Evolutionary conservation across 139 green algal species (phyloP).

Genomic region (Closterium sp.): DNA sequence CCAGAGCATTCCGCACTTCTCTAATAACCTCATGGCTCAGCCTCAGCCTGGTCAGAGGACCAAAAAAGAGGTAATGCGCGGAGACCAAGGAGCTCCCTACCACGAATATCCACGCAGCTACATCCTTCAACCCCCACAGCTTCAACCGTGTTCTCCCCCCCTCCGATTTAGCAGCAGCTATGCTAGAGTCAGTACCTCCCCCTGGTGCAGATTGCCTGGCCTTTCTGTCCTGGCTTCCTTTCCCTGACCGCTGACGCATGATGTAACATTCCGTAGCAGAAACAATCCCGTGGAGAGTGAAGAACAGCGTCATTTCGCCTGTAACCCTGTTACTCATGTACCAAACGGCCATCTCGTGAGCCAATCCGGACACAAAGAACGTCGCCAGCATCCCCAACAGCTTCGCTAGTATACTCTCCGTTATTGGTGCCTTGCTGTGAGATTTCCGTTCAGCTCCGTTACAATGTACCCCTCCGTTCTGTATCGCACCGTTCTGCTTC

Average conservation of each 20-base stretch:
- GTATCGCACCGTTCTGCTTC: background rate
- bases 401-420: background rate
- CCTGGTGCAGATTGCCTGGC: background rate
- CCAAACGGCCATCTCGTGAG: conserved; percentile 35
- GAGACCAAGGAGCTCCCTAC: background rate
- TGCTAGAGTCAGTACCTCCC: no score
- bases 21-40: background rate
- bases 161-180: no score
- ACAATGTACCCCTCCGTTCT: background rate
- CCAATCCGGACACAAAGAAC: conserved; percentile 45
- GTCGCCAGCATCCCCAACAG: conserved; percentile 9
- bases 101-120: background rate
- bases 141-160: background rate
- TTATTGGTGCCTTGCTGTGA: background rate
- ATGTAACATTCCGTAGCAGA: background rate
- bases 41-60: background rate
- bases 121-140: background rate
- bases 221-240: background rate
- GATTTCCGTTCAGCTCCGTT: background rate
- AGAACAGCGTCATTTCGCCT: conserved; percentile 42
- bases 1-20: background rate
- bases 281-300: conserved; percentile 31
- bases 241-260: background rate
- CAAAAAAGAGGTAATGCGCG: background rate
- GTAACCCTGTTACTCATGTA: conserved; percentile 33